phyloP scores from a whole-genome alignment of 306 rosid species.

The Pyrus betulifolia region DNA sequence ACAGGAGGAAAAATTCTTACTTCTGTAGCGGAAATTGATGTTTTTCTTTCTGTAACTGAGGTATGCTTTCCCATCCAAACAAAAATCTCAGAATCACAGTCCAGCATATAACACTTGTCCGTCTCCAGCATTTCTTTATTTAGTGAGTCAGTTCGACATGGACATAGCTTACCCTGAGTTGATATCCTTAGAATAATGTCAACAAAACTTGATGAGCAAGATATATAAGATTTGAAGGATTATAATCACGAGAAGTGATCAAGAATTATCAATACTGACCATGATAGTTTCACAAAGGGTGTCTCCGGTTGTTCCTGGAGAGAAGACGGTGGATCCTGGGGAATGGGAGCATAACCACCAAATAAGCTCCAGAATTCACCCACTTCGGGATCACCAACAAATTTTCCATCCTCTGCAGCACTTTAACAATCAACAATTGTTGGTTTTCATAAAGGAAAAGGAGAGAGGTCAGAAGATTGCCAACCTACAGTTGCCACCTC shows the following conservation, averaged over 20 bases:
- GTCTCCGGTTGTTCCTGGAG: slow-evolving; percentile 33
- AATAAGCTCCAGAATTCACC: slow-evolving; percentile 98
- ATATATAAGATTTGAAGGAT: not conserved
- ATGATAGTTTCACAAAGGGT: slow-evolving; percentile 41
- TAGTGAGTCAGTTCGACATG: slow-evolving; percentile 37
- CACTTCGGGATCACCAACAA: slow-evolving; percentile 89
- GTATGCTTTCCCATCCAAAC: slow-evolving; percentile 95
- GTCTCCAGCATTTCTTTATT: slow-evolving; percentile 69
- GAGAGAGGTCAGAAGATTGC: slow-evolving; percentile 23
- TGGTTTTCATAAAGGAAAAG: slow-evolving; percentile 5
- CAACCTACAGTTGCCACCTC: slow-evolving; percentile 85
- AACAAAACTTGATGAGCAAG: not conserved
- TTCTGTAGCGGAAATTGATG: slow-evolving; percentile 62
- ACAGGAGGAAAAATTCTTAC: slow-evolving; percentile 40
- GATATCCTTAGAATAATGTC: slow-evolving; percentile 53
- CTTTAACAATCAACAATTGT: slow-evolving; percentile 14
- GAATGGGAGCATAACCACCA: slow-evolving; percentile 96
- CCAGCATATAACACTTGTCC: slow-evolving; percentile 88
- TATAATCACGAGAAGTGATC: not conserved
- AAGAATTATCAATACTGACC: slow-evolving; percentile 39
- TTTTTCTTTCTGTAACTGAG: slow-evolving; percentile 71
- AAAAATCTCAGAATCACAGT: slow-evolving; percentile 66
- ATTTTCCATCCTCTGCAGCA: slow-evolving; percentile 91
- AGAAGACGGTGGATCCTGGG: slow-evolving; percentile 57
- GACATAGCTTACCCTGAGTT: slow-evolving; percentile 65